A percentile compares a stretch with the other conserved stretches of the same genome.
phyloP scores from a whole-genome alignment of 1,139 yeast species.

The Debaryomyces sp. region DNA sequence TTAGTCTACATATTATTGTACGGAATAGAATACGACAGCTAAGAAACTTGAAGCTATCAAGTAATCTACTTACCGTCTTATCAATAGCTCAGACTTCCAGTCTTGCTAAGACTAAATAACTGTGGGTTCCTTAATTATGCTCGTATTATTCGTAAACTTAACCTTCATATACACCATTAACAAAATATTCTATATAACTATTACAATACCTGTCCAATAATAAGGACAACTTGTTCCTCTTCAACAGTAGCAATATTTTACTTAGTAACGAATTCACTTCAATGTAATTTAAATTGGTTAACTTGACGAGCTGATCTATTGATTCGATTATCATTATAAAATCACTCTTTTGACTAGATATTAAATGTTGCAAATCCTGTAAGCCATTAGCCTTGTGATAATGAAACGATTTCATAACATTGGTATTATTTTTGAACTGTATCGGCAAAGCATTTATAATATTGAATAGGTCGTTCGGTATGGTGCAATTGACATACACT shows the following conservation, averaged over 20 bases:
- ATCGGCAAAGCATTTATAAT: slow-evolving; percentile 12
- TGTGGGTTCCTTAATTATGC: background rate
- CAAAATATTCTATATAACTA: slow-evolving; percentile 6
- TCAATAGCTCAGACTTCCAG: background rate
- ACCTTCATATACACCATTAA: background rate
- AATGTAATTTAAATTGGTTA: slow-evolving; percentile 12
- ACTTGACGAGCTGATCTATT: slow-evolving; percentile 14
- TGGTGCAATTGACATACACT: slow-evolving; percentile 20
- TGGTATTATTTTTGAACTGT: slow-evolving; percentile 11
- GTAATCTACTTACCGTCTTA: background rate
- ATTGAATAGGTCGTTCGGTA: slow-evolving; percentile 17
- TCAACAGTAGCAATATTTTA: slow-evolving; percentile 14
- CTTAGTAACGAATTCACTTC: slow-evolving; percentile 16
- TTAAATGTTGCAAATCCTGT: slow-evolving; percentile 8
- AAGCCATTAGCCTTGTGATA: slow-evolving; percentile 17
- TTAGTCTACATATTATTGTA: too few relatives aligned
- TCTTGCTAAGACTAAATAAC: background rate
- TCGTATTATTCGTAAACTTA: background rate
- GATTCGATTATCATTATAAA: slow-evolving; percentile 17
- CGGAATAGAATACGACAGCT: background rate
- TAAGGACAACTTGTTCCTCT: background rate
- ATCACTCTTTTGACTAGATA: background rate
- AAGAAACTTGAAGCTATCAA: background rate
- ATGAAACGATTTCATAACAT: slow-evolving; percentile 17
- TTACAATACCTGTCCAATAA: slow-evolving; percentile 4